These are phyloP conservation scores for Neospermospora avenae DNA, from an alignment of 2,329 filamentous ascomycete species.

Conservation along the genomic window DNA sequence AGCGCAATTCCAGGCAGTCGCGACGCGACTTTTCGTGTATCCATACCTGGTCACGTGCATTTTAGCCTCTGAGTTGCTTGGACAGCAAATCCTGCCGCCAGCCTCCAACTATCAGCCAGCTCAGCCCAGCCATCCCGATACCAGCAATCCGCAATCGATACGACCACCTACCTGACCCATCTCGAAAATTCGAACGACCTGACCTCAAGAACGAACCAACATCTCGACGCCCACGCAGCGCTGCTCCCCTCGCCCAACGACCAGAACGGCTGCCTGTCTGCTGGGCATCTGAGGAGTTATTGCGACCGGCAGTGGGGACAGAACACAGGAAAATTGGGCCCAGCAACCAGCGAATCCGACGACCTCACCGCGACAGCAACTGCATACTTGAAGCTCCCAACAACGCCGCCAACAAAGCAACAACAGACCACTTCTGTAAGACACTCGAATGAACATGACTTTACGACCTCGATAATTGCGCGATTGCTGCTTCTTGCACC, in stretches of 20 bases:
- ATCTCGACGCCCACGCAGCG: constrained; percentile 1
- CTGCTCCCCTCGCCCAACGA: neutral
- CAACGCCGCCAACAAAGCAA: neutral
- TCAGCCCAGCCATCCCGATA: constrained; percentile 17
- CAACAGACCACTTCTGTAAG: neutral
- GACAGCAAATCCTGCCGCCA: neutral
- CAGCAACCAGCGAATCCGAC: constrained; percentile 7
- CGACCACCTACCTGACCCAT: neutral
- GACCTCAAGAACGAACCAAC: neutral
- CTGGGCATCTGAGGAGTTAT: constrained; percentile 3
- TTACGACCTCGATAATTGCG: constrained; percentile 25
- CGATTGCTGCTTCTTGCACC: constrained; percentile 20
- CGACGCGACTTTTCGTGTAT: constrained; percentile 3
- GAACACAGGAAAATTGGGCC: constrained; percentile 2
- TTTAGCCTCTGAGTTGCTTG: neutral
- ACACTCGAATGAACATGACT: constrained; percentile 24
- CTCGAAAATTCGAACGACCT: too few species aligned
- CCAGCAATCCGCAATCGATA: constrained; percentile 13
- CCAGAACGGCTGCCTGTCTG: neutral
- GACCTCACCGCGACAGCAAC: neutral
- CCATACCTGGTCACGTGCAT: neutral
- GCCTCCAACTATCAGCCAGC: neutral
- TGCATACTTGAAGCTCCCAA: neutral
- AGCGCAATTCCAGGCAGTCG: neutral
- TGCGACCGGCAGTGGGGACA: constrained; percentile 8